phyloP scores from a whole-genome alignment of 805 yeast genomes.

The Metschnikowia baotianmanensis region DNA sequence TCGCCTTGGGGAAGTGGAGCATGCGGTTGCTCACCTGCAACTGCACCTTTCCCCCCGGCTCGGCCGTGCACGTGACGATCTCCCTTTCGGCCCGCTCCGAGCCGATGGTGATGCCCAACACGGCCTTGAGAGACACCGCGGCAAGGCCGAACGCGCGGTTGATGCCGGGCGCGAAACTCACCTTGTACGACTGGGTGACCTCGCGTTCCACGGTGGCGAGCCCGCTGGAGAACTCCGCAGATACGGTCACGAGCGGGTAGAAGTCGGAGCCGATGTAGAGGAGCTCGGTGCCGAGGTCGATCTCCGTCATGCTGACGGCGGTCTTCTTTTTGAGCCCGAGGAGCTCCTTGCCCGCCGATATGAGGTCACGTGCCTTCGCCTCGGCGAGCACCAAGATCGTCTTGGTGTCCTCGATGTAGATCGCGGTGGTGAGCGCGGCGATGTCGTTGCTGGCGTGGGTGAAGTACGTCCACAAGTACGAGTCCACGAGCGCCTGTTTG shows the following conservation, averaged over 20 bases:
- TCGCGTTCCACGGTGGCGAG: slow-evolving; percentile 12
- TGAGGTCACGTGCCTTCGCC: slow-evolving; percentile 3
- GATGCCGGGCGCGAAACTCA: slow-evolving; percentile 7
- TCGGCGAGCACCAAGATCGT: slow-evolving; percentile 11
- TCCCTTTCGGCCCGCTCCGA: slow-evolving; percentile 11
- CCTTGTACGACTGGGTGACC: slow-evolving; percentile 3
- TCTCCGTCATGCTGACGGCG: slow-evolving; percentile 9
- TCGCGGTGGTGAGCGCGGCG: slow-evolving; percentile 4
- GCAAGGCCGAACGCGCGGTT: slow-evolving; percentile 8
- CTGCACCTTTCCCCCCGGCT: slow-evolving; percentile 18
- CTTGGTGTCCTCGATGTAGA: slow-evolving; percentile 12
- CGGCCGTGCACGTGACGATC: slow-evolving; percentile 15
- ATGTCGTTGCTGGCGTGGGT: background rate
- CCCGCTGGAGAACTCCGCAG: slow-evolving; percentile 13
- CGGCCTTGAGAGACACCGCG: slow-evolving; percentile 5
- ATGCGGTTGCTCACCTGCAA: slow-evolving; percentile 18
- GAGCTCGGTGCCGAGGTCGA: slow-evolving; percentile 14
- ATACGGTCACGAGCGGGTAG: slow-evolving; percentile 14
- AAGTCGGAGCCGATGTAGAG: slow-evolving; percentile 10
- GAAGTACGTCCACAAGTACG: slow-evolving; percentile 15
- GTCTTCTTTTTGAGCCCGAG: background rate
- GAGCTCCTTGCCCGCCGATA: slow-evolving; percentile 7
- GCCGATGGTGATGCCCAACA: slow-evolving; percentile 6
- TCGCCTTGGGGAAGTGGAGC: slow-evolving; percentile 17
- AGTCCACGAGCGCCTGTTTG: slow-evolving; percentile 7